Percentiles rank a stretch among this genome's conserved stretches.
Evolutionary conservation across 441 rosid species (phyloP).

Genomic region (Brassica hybrid): DNA sequence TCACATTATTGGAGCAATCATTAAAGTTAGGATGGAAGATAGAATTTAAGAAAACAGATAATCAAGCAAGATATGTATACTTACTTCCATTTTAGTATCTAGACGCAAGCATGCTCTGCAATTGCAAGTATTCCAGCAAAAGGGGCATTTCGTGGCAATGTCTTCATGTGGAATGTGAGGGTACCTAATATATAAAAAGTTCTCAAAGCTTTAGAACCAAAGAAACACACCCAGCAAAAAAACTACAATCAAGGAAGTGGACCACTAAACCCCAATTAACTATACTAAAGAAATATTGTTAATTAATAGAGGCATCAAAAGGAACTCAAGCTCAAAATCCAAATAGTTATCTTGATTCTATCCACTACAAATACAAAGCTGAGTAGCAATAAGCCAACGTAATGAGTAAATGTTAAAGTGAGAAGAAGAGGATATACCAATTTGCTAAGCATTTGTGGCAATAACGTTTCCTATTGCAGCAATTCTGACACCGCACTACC

Average conservation of each 20-base stretch:
- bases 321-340: neutral
- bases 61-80: neutral
- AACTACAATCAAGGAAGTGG: neutral
- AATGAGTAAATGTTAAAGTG: neutral
- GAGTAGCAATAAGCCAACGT: constrained; percentile 6
- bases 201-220: neutral
- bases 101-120: constrained; percentile 43
- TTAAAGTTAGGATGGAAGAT: neutral
- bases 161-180: constrained; percentile 22
- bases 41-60: neutral
- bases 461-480: constrained; percentile 68
- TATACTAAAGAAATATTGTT: neutral
- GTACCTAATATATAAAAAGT: constrained; percentile 26
- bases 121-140: constrained; percentile 33
- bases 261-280: neutral
- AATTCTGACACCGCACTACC: constrained; percentile 62
- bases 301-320: neutral
- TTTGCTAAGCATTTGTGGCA: constrained; percentile 56
- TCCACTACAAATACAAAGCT: neutral
- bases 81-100: constrained; percentile 23
- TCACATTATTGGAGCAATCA: neutral
- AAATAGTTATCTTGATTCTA: neutral
- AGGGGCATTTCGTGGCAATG: constrained; percentile 34
- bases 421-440: constrained; percentile 51
- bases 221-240: neutral